These are phyloP conservation scores for Porpolomopsis calyptriformis DNA, from an alignment of 768 basidiomycete species.

Conservation along the genomic window DNA sequence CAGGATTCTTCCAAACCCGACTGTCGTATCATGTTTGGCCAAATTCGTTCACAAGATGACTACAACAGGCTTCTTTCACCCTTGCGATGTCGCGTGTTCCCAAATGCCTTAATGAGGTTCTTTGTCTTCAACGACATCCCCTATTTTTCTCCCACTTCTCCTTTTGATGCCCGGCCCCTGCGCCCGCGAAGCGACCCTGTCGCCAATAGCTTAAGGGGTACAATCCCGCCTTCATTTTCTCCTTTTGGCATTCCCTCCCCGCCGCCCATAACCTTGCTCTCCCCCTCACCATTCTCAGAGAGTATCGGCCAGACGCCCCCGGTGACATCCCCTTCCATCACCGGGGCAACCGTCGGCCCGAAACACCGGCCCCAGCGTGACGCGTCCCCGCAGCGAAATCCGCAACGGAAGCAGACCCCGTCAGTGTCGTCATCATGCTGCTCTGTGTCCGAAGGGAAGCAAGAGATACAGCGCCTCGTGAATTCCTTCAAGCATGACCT, in stretches of 20 bases:
- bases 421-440: conserved; percentile 29
- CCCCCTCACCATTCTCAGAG: conserved; percentile 17
- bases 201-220: not conserved
- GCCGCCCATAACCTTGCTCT: conserved; percentile 23
- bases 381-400: not conserved
- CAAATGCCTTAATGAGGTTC: conserved; percentile 53
- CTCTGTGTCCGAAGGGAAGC: conserved; percentile 34
- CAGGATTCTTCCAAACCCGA: conserved; percentile 42
- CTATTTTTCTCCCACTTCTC: conserved; percentile 23
- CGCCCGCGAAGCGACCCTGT: not conserved
- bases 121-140: conserved; percentile 43
- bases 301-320: conserved; percentile 15
- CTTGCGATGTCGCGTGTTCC: conserved; percentile 42
- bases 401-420: conserved; percentile 1
- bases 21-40: conserved; percentile 52
- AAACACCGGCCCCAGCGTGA: not conserved
- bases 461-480: conserved; percentile 38
- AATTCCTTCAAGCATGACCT: conserved; percentile 44
- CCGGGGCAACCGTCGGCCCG: conserved; percentile 6
- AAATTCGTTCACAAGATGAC: conserved; percentile 48
- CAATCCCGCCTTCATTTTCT: conserved; percentile 15
- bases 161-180: not conserved
- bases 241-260: conserved; percentile 25
- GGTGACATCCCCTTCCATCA: conserved; percentile 9
- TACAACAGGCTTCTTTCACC: conserved; percentile 42